A percentile compares a stretch with the other conserved stretches of the same genome.
Conservation (phyloP, 176 grass and related monocot species). For the Alloteropsis semialata region DNA sequence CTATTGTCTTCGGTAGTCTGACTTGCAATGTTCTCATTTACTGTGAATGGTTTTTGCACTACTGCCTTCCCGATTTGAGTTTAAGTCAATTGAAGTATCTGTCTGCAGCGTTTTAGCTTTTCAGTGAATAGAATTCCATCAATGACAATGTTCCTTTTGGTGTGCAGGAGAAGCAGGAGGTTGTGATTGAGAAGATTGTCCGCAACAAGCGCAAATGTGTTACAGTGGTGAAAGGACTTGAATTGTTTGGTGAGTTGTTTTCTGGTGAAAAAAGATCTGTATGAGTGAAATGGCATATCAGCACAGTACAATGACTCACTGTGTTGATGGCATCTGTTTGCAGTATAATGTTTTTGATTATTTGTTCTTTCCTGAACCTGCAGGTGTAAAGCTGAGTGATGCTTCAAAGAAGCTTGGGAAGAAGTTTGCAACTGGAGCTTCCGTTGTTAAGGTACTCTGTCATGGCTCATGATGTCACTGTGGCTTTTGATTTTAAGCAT, state of each 20-base stretch:
- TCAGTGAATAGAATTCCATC: neutral
- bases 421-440: conserved; percentile 98
- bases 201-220: conserved; percentile 99
- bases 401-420: conserved; percentile 99
- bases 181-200: conserved; percentile 98
- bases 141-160: neutral
- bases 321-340: neutral
- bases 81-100: neutral
- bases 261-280: neutral
- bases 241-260: conserved; percentile 75
- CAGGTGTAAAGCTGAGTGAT: conserved; percentile 92
- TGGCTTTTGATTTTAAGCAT: conserved; percentile 3
- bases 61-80: neutral
- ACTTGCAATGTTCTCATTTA: neutral
- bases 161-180: conserved; percentile 83
- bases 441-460: conserved; percentile 83
- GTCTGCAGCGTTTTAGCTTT: neutral
- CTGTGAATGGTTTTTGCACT: neutral
- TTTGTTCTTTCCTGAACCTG: conserved; percentile 15
- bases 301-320: neutral
- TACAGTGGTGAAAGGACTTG: conserved; percentile 96
- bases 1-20: neutral
- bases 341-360: neutral
- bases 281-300: neutral
- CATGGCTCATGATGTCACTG: neutral